Evolutionary conservation across 1,284 basidiomycete species (phyloP).

Genomic region (Trametes hirsuta): DNA sequence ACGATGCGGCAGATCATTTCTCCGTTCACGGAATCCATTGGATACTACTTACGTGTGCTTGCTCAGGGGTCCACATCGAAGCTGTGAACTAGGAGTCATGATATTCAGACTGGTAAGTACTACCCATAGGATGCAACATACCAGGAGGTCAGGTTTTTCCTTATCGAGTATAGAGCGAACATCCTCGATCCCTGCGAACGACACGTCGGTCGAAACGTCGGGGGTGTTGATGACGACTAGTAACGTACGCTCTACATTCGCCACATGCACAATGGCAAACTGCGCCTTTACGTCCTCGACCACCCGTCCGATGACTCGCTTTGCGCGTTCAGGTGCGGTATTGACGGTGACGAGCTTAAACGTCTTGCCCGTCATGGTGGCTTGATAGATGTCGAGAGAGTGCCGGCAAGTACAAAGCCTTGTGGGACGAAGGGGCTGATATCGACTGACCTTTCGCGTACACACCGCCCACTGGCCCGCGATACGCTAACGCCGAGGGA

Average conservation of each 20-base stretch:
- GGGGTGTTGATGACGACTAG: not conserved
- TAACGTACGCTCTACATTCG: slow-evolving; percentile 30
- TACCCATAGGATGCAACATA: not conserved
- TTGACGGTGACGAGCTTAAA: slow-evolving; percentile 29
- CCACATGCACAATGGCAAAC: slow-evolving; percentile 24
- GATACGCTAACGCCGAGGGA: no score
- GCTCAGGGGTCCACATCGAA: slow-evolving; percentile 30
- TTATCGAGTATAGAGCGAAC: slow-evolving; percentile 20
- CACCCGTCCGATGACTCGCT: slow-evolving; percentile 25
- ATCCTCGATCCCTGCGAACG: slow-evolving; percentile 22
- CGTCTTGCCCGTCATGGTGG: not conserved
- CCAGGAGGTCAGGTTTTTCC: slow-evolving; percentile 27
- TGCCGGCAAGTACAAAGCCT: no score
- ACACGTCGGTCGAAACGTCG: not conserved
- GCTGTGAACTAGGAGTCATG: slow-evolving; percentile 24
- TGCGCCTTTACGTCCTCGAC: slow-evolving; percentile 28
- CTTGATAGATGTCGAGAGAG: not conserved
- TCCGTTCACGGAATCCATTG: not conserved
- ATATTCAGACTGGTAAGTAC: not conserved
- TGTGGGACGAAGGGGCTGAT: no score
- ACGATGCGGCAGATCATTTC: no score
- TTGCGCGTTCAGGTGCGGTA: slow-evolving; percentile 30
- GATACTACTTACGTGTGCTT: slow-evolving; percentile 18
- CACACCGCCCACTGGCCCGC: no score
- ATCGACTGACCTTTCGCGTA: no score